phyloP scores from a whole-genome alignment of 768 basidiomycete species.

The Leccinum uliginosum region DNA sequence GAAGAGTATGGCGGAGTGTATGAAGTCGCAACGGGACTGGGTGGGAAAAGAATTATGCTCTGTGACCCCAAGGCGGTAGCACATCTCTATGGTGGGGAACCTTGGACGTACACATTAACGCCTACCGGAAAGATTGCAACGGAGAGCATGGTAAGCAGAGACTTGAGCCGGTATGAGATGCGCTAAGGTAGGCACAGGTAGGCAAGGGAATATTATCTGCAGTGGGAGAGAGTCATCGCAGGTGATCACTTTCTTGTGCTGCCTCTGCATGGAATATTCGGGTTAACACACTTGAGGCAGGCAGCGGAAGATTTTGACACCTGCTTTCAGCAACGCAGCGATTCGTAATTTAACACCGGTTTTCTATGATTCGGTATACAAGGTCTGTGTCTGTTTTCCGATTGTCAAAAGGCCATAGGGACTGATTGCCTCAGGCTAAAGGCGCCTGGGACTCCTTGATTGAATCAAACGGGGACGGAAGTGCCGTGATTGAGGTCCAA shows the following conservation, averaged over 20 bases:
- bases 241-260: conserved; percentile 19
- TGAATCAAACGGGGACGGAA: conserved; percentile 18
- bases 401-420: not conserved
- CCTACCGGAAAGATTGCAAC: conserved; percentile 18
- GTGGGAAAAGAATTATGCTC: conserved; percentile 33
- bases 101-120: conserved; percentile 32
- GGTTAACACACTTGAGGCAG: conserved; percentile 14
- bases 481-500: conserved; percentile 44
- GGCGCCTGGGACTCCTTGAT: conserved; percentile 29
- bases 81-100: conserved; percentile 48
- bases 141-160: conserved; percentile 22
- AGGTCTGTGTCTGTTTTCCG: conserved; percentile 27
- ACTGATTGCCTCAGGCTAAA: conserved; percentile 22
- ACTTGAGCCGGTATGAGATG: not conserved
- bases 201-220: conserved; percentile 38
- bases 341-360: conserved; percentile 34
- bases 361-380: conserved; percentile 41
- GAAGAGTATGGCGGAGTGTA: conserved; percentile 45
- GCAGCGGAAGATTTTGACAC: conserved; percentile 36
- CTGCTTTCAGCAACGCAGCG: conserved; percentile 40
- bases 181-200: conserved; percentile 12
- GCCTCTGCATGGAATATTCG: conserved; percentile 18
- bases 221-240: conserved; percentile 41
- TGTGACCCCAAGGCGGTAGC: conserved; percentile 48
- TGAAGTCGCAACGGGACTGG: conserved; percentile 35